These are phyloP conservation scores for Limtongia smithiae DNA, from an alignment of 805 yeast genomes.

Conservation along the genomic window DNA sequence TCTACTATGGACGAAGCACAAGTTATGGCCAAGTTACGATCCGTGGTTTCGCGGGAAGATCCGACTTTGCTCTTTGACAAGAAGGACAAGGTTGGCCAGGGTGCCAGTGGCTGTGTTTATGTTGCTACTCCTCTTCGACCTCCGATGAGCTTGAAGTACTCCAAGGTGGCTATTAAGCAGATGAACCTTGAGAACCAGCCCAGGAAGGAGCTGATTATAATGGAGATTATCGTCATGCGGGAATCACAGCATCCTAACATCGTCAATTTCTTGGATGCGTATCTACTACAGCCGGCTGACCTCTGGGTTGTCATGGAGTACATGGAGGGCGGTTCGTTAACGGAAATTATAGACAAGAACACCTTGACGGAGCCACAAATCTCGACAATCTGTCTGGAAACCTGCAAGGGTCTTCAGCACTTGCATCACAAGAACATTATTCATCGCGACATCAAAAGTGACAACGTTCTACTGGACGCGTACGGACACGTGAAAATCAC, in stretches of 20 bases:
- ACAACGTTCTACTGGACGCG: conserved; percentile 80
- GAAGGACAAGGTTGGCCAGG: conserved; percentile 69
- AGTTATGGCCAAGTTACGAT: conserved; percentile 63
- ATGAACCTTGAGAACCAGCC: conserved; percentile 91
- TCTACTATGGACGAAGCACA: conserved; percentile 66
- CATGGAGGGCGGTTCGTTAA: conserved; percentile 98
- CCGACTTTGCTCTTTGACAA: conserved; percentile 68
- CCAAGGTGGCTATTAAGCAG: conserved; percentile 89
- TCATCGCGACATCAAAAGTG: conserved; percentile 96
- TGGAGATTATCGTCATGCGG: conserved; percentile 95
- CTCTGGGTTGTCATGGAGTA: conserved; percentile 99
- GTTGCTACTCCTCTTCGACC: conserved; percentile 28
- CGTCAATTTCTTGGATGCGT: conserved; percentile 91
- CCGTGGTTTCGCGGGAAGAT: conserved; percentile 81
- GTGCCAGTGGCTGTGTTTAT: conserved; percentile 95
- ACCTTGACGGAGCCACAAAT: conserved; percentile 81
- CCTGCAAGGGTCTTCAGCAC: conserved; percentile 85
- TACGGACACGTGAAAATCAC: conserved; percentile 88
- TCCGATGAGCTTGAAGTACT: conserved; percentile 4
- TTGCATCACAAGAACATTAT: conserved; percentile 89
- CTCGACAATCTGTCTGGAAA: conserved; percentile 84
- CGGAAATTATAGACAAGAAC: conserved; percentile 92
- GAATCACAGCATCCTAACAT: conserved; percentile 92
- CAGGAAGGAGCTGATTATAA: conserved; percentile 88
- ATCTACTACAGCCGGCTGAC: conserved; percentile 71